Base-by-base conservation (phyloP, 225 moss, liverwort and hornwort genomes). In the Polytrichum commune region DNA sequence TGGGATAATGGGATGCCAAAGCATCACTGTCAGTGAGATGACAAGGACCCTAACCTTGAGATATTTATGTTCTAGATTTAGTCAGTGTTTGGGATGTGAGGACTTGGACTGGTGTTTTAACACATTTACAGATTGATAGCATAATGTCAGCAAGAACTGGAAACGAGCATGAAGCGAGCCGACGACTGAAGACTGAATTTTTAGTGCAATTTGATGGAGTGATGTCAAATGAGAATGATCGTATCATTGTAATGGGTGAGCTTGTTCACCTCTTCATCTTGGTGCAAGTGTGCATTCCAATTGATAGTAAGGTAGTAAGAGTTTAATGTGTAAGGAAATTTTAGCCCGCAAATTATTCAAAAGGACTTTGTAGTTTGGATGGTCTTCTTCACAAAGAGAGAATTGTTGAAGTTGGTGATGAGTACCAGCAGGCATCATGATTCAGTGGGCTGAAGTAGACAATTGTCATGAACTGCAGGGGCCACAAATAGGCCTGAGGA, bases 401-500 rank as follows among this genome's bases (percentile, higher is more conserved):
- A 54, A 3, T 9, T 30, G 18, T 20, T 60, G 60, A 62, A 35
- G 27, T 28, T 60, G 23, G 56, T 16, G 27, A 24, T 54, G 27
- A 25, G 57, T 46, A 16, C 46, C 13, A 46, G 46, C 46, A 23
- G 10, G 19, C 9, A 25, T 5, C 58, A 19, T 24, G 19, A 7
- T 28, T 67, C 66, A 67, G 18, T 29, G 24, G 33, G 27, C 30
- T 24, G 26, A 32, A 68, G 35, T 23, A 29, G 20, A 16, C 46
- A 54, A 27, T 2, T 18, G 27, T 62, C 38, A 23, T 58, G 10
- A 62, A 22, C 60, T 88, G 79, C 74, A 92, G 93, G 90, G 77
- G 96, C 96, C 29, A 93, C 96, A 55, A 96, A 96, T 72, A 86
- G 96, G 67, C 96, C 96, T n/a, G 87, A 92, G 75, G 93, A 96